Percentiles rank a stretch among this genome's conserved stretches.
Evolutionary conservation across 2,329 filamentous ascomycete genomes (phyloP).

Genomic region (Microascus cirrosus): DNA sequence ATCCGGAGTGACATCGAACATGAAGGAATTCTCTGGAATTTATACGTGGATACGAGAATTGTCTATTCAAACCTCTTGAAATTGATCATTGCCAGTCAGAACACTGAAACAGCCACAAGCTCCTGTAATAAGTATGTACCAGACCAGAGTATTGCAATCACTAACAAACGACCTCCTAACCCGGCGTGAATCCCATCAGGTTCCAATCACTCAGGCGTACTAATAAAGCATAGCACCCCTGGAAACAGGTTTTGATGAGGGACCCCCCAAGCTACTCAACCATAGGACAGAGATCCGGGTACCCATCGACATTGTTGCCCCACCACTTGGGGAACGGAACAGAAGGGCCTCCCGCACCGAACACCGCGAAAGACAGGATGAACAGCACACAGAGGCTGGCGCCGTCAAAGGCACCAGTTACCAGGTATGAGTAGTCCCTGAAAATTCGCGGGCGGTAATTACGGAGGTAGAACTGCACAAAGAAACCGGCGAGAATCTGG

Average conservation of each 20-base stretch:
- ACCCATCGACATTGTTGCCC: conserved; percentile 37
- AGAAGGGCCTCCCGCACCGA: conserved; percentile 33
- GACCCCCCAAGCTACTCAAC: conserved; percentile 14
- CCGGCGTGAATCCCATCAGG: background rate
- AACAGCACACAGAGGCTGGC: conserved; percentile 35
- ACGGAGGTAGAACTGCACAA: conserved; percentile 37
- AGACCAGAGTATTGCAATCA: background rate
- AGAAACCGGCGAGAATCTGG: conserved; percentile 32
- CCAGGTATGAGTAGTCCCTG: conserved; percentile 40
- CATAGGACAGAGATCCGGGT: conserved; percentile 35
- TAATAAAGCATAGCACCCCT: background rate
- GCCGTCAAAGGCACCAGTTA: conserved; percentile 42
- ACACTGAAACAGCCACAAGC: too few relatives aligned
- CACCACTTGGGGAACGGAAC: conserved; percentile 40
- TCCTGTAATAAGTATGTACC: too few relatives aligned
- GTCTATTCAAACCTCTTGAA: too few relatives aligned
- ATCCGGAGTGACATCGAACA: too few relatives aligned
- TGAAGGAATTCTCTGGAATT: too few relatives aligned
- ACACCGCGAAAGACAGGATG: conserved; percentile 43
- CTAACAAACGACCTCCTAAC: background rate
- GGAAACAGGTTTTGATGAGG: conserved; percentile 4
- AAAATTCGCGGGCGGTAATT: conserved; percentile 40
- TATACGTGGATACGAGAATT: too few relatives aligned
- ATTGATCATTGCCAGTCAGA: too few relatives aligned
- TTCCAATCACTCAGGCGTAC: background rate